Conservation (phyloP, 306 rosid genomes). For the Lathyrus tuberosus region DNA sequence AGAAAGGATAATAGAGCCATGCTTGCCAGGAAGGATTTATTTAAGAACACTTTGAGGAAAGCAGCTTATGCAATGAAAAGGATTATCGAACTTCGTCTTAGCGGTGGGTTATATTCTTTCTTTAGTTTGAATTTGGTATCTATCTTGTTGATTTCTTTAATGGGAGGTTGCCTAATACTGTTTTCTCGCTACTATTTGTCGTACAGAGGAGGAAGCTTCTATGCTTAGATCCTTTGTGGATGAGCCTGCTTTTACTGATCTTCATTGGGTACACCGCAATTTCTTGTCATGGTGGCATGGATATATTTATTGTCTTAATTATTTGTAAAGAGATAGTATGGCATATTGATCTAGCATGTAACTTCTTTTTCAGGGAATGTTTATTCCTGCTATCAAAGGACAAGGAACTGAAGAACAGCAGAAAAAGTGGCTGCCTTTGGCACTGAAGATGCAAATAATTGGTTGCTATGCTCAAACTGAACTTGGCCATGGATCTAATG, state of each 20-base stretch:
- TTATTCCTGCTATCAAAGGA: constrained; percentile 85
- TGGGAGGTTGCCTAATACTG: background rate
- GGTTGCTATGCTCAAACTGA: constrained; percentile 99
- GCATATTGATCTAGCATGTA: background rate
- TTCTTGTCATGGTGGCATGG: constrained; percentile 28
- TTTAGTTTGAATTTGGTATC: constrained; percentile 1
- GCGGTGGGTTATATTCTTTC: constrained; percentile 50
- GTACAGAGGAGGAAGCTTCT: constrained; percentile 81
- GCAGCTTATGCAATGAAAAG: constrained; percentile 84
- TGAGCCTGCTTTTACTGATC: constrained; percentile 87
- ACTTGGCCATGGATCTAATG: constrained; percentile 98
- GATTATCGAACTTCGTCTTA: constrained; percentile 84
- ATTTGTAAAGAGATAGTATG: constrained; percentile 4
- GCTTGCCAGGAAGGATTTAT: constrained; percentile 81
- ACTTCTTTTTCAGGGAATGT: constrained; percentile 75
- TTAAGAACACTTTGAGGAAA: constrained; percentile 81
- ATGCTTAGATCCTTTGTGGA: constrained; percentile 78
- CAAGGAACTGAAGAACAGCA: constrained; percentile 97
- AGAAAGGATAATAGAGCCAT: constrained; percentile 76
- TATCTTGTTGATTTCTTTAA: constrained; percentile 19
- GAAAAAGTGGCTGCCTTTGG: constrained; percentile 85
- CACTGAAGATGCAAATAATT: constrained; percentile 88
- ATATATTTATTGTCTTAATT: background rate
- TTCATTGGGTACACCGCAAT: constrained; percentile 81
- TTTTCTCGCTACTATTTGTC: constrained; percentile 9